phyloP scores from a whole-genome alignment of 352 stramenopile species.

The Pythium insidiosum region DNA sequence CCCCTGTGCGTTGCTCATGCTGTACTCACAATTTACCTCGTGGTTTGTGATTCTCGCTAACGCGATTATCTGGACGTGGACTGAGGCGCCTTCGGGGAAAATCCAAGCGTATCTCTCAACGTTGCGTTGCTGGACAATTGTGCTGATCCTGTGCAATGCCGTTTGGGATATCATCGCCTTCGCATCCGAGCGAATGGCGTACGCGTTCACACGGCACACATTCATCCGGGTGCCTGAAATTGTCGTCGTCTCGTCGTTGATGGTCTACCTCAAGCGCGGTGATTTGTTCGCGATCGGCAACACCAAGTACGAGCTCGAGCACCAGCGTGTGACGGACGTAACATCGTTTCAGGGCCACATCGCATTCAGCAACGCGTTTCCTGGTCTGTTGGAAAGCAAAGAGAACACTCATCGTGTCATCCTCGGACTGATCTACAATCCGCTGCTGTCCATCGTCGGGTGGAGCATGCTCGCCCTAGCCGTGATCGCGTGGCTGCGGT shows the following conservation, averaged over 20 bases:
- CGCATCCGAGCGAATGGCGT: constrained; percentile 7
- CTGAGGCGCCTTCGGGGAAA: constrained; percentile 15
- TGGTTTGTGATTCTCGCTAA: constrained; percentile 39
- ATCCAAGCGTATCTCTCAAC: constrained; percentile 33
- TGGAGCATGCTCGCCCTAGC: constrained; percentile 9
- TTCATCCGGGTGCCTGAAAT: constrained; percentile 13
- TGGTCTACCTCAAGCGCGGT: constrained; percentile 4
- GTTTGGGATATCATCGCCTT: constrained; percentile 13
- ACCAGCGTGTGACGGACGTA: constrained; percentile 9
- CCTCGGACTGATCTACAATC: constrained; percentile 25
- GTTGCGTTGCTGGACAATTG: constrained; percentile 11
- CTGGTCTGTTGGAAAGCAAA: not conserved
- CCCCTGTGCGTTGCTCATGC: not conserved
- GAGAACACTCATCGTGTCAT: constrained; percentile 6
- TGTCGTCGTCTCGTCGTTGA: constrained; percentile 5
- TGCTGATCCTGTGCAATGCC: constrained; percentile 11
- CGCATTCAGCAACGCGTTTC: constrained; percentile 26
- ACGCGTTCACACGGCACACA: constrained; percentile 3
- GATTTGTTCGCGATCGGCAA: constrained; percentile 11
- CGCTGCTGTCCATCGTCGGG: constrained; percentile 9
- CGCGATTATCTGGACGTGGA: constrained; percentile 33
- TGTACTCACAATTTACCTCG: not conserved
- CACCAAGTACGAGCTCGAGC: constrained; percentile 13
- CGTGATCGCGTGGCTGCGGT: constrained; percentile 5
- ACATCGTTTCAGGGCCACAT: constrained; percentile 15